Base-by-base conservation (phyloP, 1,284 basidiomycete genomes). In the Leccinum pachyderme region DNA sequence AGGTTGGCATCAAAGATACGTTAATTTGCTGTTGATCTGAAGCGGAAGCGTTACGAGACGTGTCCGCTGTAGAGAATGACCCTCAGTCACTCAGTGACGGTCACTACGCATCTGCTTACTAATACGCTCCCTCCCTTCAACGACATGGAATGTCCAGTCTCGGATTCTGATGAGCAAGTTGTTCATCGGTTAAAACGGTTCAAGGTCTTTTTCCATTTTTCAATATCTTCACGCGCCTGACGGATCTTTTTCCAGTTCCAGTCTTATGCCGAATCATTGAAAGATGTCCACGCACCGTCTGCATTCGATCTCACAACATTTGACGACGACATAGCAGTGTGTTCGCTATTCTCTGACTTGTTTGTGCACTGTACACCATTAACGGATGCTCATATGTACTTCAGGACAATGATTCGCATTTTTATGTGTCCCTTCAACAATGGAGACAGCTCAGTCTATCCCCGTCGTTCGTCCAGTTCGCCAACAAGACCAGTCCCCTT, bases 371-470 rank as follows among this genome's bases (percentile, higher is more conserved):
- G 1, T 28, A 13, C 29, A 6, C 28, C 25, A 13, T 43, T 24
- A 7, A 43, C 22, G 22, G 13, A 8, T 43, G 12, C 22, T 13
- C 12, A 24, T 43, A 22, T 22, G 13, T 43, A n/a, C 41, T 5
- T 33, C 53, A 90, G 86, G 87, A 91, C 58, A 81, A 81, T 63
- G 81, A 84, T 56, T 89, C 87, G 0, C 84, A 88, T 64, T 91
- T 92, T 64, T 81, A 85, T 55, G 77, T 81, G 62, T 78, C 85
- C 1, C 74, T 93, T 28, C 75, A 82, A 27, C 81, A 88, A 60
- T 91, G 88, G 87, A 76, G 80, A 58, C 86, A 91, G 61, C 81
- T 95, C 51, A 93, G 91, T 69, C 81, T 95, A 28, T 81, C 90
- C 0, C 81, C 87, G 0, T 78, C 84, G 0, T 95, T 94, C 71